These are phyloP conservation scores for Trypanosomatidae sp. DNA, from an alignment of 208 protist species.

Conservation along the genomic window DNA sequence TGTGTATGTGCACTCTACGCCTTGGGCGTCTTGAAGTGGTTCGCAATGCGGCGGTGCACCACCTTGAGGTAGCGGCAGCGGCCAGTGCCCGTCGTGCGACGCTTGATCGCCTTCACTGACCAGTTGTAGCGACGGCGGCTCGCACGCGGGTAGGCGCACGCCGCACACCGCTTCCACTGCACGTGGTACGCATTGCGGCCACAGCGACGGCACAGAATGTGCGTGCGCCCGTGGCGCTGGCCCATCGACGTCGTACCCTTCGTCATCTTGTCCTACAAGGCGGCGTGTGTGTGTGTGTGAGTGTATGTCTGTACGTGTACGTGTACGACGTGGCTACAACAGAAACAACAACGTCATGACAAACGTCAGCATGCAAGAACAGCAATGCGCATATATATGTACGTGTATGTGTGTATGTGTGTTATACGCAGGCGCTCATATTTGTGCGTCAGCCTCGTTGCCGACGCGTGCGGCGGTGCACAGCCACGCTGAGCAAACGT, in stretches of 20 bases:
- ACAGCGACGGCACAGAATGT: constrained; percentile 97
- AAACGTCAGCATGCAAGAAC: background rate
- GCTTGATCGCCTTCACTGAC: constrained; percentile 95
- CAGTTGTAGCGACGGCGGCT: constrained; percentile 96
- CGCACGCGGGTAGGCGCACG: constrained; percentile 96
- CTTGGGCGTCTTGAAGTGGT: constrained; percentile 94
- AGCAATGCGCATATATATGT: background rate
- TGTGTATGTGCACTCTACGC: too few species aligned
- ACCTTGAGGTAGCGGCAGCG: constrained; percentile 96
- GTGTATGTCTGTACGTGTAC: constrained; percentile 1
- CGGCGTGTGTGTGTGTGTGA: background rate
- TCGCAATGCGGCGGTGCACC: constrained; percentile 94
- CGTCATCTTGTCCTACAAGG: constrained; percentile 48
- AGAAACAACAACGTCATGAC: background rate
- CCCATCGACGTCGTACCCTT: constrained; percentile 83
- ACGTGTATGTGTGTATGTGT: background rate
- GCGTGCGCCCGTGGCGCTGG: constrained; percentile 84
- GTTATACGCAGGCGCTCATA: background rate
- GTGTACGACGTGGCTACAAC: background rate
- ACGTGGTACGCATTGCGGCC: constrained; percentile 95
- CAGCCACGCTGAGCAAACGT: constrained; percentile 63
- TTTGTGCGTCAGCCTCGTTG: background rate
- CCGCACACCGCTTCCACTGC: constrained; percentile 96
- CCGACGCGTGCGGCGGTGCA: constrained; percentile 17
- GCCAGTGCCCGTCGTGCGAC: constrained; percentile 97